Evolutionary conservation across 2,329 filamentous ascomycete species (phyloP).

Genomic region (Diaporthe velutina): DNA sequence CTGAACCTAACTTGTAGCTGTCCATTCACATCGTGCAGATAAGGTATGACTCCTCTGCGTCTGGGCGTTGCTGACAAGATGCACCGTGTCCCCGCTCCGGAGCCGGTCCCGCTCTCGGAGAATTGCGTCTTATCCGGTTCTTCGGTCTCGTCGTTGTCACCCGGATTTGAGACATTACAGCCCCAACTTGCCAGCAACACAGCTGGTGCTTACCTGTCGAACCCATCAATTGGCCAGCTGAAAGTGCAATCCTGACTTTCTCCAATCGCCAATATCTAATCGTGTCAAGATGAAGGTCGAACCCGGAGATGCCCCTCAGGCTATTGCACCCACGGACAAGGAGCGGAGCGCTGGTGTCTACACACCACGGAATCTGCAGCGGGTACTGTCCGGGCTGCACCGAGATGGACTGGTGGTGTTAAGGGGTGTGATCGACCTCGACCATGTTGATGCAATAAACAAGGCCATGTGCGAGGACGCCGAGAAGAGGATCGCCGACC

Average conservation of each 20-base stretch:
- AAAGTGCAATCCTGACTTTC: too few species aligned
- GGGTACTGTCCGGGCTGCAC: slow-evolving; percentile 42
- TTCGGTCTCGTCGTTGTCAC: neutral
- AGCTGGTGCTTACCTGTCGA: neutral
- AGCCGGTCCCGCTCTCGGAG: slow-evolving; percentile 8
- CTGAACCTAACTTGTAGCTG: neutral
- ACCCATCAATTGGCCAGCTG: neutral
- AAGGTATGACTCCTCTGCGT: neutral
- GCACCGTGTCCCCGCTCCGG: neutral
- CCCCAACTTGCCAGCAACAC: neutral
- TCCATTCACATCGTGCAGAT: neutral
- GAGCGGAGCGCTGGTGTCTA: slow-evolving; percentile 35
- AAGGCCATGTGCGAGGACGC: slow-evolving; percentile 42
- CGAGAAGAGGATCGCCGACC: slow-evolving; percentile 39
- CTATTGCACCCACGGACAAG: slow-evolving; percentile 29
- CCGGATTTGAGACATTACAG: neutral
- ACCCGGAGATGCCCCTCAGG: slow-evolving; percentile 28
- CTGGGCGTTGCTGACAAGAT: neutral
- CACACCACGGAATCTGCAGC: slow-evolving; percentile 35
- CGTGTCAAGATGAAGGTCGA: neutral
- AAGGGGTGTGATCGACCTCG: slow-evolving; percentile 41
- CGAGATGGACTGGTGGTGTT: slow-evolving; percentile 45
- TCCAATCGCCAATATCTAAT: neutral
- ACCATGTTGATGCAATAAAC: slow-evolving; percentile 42
- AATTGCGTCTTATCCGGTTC: neutral